A percentile compares a stretch with the other conserved stretches of the same genome.
phyloP scores from a whole-genome alignment of 2,329 filamentous ascomycete species.

The Penicillium corylophilum region DNA sequence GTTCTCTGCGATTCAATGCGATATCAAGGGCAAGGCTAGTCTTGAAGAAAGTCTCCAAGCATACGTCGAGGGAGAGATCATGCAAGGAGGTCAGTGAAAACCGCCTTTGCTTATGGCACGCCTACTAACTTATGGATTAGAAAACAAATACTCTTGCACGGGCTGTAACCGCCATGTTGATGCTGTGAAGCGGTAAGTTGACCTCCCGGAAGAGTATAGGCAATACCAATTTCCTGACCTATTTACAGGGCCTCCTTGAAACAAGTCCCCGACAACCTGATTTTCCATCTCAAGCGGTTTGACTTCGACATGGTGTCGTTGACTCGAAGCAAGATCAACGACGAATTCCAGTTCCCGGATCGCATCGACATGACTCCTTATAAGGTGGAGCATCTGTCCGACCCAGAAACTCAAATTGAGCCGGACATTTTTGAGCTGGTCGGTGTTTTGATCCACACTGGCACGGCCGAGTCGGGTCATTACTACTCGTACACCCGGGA shows the following conservation, averaged over 20 bases:
- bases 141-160: conserved; percentile 98
- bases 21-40: conserved; percentile 86
- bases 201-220: neutral
- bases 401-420: conserved; percentile 54
- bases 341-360: conserved; percentile 83
- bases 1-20: conserved; percentile 92
- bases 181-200: conserved; percentile 76
- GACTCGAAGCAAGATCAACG: conserved; percentile 89
- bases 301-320: conserved; percentile 61
- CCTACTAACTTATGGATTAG: conserved; percentile 44
- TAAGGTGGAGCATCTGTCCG: conserved; percentile 78
- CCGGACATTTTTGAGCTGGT: conserved; percentile 88
- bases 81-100: conserved; percentile 71
- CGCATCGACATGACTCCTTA: conserved; percentile 85
- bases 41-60: conserved; percentile 86
- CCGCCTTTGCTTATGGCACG: neutral
- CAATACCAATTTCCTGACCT: conserved; percentile 13
- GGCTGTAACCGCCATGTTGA: conserved; percentile 85
- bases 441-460: conserved; percentile 90
- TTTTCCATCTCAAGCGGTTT: conserved; percentile 79
- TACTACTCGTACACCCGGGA: conserved; percentile 96
- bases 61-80: conserved; percentile 94
- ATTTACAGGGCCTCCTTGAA: conserved; percentile 74
- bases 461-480: conserved; percentile 89
- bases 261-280: conserved; percentile 87